Evolutionary conservation across 257 asterid genomes (phyloP), one percentile per base, ranked within the genome.

Genomic region (Solanum sitiens): DNA sequence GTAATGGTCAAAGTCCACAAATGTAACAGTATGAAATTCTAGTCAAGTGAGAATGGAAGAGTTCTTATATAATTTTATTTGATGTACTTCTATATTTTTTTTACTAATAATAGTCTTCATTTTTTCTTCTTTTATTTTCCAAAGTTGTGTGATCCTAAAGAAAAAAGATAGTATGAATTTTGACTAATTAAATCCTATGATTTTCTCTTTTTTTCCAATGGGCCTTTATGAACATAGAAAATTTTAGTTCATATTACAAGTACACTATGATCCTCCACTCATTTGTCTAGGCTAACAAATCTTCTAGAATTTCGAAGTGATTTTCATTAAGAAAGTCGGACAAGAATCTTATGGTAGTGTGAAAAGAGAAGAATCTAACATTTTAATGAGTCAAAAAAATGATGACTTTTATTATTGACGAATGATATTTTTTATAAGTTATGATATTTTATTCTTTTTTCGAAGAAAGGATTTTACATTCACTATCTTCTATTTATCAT

Each of bases 21-120:
- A 21, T 27, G 67, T 68, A 77, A 92, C 77, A 77, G 20, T 93
- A 91, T 94, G 94, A 92, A 71, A 72, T 91, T 92, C 84, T 88
- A 88, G 95, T 93, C 97, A 93, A 94, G 89, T 87, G 87, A 83
- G 91, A 93, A 91, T 86, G 89, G 80, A 86, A 90, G 53, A 53
- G 40, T 90, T 68, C 85, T 37, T 18, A 35, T 73, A 37, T 73
- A 32, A 73, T 72, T 73, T 10, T 74, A 74, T 21, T n/a, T 20
- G 9, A 74, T 74, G 32, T 37, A 5, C 30, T 74, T 39, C 39
- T 75, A 10, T 5, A 21, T 21, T 39, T 21, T 15, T 21, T 21
- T 39, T 37, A 21, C 33, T 75, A 75, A 23, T 12, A 40, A 23
- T 75, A 40, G 12, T 40, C 83, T 40, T 75, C 12, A 53, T 13